These are phyloP conservation scores for Phellinidium pouzarii DNA, from an alignment of 1,284 basidiomycete species.

Conservation along the genomic window DNA sequence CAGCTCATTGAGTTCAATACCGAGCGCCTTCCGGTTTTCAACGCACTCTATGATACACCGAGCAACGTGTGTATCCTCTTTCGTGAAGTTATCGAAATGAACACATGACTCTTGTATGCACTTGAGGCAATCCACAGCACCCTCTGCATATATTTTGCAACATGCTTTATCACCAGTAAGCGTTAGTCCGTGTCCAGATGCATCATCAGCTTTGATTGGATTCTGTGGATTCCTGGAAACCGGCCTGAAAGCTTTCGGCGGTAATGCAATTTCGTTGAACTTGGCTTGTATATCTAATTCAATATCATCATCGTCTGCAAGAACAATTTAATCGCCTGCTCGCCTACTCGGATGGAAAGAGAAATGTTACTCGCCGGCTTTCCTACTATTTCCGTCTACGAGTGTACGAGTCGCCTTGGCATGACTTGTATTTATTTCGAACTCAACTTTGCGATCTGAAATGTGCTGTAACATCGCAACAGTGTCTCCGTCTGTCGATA, in stretches of 20 bases:
- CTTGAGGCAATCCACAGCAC: slow-evolving; percentile 48
- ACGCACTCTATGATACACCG: slow-evolving; percentile 37
- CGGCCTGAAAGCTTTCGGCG: neutral
- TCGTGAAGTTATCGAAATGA: slow-evolving; percentile 31
- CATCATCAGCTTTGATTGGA: neutral
- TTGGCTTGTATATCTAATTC: slow-evolving; percentile 35
- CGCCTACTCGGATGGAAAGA: neutral
- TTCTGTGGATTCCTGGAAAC: neutral
- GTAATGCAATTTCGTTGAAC: neutral
- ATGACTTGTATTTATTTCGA: slow-evolving; percentile 58
- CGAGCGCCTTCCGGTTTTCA: slow-evolving; percentile 36
- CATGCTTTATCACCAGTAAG: neutral
- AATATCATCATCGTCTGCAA: slow-evolving; percentile 72
- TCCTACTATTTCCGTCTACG: slow-evolving; percentile 80
- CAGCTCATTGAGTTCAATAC: slow-evolving; percentile 41
- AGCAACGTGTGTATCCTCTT: slow-evolving; percentile 32
- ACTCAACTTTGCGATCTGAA: slow-evolving; percentile 68
- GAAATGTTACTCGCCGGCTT: slow-evolving; percentile 49
- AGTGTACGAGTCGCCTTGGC: slow-evolving; percentile 43
- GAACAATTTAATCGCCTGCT: neutral
- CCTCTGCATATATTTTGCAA: slow-evolving; percentile 26
- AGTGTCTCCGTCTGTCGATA: slow-evolving; percentile 67
- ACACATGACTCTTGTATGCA: slow-evolving; percentile 46
- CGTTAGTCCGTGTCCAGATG: neutral
- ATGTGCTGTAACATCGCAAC: slow-evolving; percentile 65